Base-by-base conservation (phyloP, 257 asterid species). In the Leptodermis oblonga region DNA sequence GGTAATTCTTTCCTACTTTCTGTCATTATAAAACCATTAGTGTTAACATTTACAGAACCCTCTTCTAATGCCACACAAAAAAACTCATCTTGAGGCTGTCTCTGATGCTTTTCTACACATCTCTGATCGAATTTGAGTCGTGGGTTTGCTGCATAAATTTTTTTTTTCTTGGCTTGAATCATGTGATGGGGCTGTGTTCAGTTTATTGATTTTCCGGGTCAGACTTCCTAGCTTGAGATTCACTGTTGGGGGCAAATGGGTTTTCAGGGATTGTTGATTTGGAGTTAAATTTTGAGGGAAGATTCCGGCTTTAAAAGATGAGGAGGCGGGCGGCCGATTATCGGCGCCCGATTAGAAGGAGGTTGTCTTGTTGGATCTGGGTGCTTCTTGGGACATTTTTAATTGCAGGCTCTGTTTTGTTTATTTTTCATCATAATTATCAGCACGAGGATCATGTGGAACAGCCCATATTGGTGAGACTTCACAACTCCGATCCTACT, bases 281-380 rank as follows among this genome's bases (percentile, higher is more conserved):
- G 78, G 76, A 51, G 77, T 75, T 82, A 79, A 69, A 51, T 65
- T 58, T 76, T 56, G 80, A 4, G 56, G 54, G 2, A 73, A 71
- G 79, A 48, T 76, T 77, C 73, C 74, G 76, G 79, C 78, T 75
- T 76, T 77, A 69, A 77, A 84, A 74, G 84, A 89, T 92, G 97
- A 83, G 97, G 83, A 90, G 96, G 86, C 92, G 95, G 92, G 88
- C 90, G 73, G 82, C 93, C 93, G 92, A 87, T 46, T 79, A 80
- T 76, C 96, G 96, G 84, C 96, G 95, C 95, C 95, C 91, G 85
- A 87, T 83, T 70, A 78, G 96, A 58, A 77, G 89, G 88, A 84
- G 84, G 74, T 77, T 86, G 49, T 83, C 95, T 51, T 84, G 82
- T 68, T 89, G 95, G 93, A 88, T 91, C 95, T 91, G 93, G 96